Evolutionary conservation across 495 filamentous ascomycete species (phyloP).

Genomic region (Podospora sp.): DNA sequence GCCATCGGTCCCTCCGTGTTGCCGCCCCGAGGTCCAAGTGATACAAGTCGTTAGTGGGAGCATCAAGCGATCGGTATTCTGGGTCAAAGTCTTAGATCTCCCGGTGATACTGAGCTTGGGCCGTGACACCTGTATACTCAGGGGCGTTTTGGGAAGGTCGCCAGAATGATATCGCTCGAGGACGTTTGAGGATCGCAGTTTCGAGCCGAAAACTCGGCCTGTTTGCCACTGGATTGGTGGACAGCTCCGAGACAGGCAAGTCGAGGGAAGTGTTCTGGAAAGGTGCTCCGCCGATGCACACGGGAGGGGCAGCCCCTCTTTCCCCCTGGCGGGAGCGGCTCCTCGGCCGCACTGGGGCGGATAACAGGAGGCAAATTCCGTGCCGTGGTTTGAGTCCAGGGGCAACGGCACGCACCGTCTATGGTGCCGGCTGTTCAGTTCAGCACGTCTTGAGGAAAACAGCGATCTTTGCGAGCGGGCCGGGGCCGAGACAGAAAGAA

Average conservation of each 20-base stretch:
- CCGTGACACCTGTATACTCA: not conserved
- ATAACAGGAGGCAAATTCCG: not conserved
- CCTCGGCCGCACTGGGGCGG: not conserved
- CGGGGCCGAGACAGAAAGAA: not conserved
- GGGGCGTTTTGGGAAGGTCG: not conserved
- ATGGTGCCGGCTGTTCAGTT: not conserved
- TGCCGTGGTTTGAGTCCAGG: not conserved
- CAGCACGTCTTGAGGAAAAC: not conserved
- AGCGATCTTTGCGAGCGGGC: not conserved
- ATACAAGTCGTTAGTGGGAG: not conserved
- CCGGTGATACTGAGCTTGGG: not conserved
- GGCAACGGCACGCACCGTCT: not conserved
- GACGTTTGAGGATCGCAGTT: not conserved
- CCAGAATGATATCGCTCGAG: not conserved
- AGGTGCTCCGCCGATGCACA: not conserved
- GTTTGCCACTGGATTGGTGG: not conserved
- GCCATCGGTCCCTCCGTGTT: not conserved
- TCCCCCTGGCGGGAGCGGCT: slow-evolving; percentile 10
- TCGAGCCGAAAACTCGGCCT: not conserved
- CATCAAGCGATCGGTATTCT: not conserved
- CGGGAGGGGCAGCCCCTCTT: slow-evolving; percentile 1
- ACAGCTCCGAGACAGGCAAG: slow-evolving; percentile 1
- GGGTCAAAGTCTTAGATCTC: not conserved
- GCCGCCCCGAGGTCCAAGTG: not conserved
- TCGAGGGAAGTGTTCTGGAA: slow-evolving; percentile 6